Evolutionary conservation across 2,329 filamentous ascomycete genomes (phyloP).

Genomic region (Arachnomyces sp.): DNA sequence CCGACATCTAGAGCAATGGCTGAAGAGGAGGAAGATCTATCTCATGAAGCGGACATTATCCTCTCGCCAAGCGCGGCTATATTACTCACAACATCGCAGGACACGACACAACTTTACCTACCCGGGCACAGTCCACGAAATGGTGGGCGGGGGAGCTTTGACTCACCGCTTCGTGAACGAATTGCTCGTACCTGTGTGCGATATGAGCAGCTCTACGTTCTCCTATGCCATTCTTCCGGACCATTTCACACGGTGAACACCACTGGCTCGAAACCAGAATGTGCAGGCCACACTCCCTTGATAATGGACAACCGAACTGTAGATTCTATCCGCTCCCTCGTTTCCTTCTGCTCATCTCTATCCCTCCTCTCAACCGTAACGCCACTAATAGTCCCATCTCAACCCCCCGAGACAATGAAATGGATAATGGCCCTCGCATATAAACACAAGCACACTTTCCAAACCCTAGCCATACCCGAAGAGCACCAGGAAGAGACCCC

Average conservation of each 20-base stretch:
- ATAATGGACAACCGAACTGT: conserved; percentile 10
- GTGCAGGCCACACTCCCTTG: conserved; percentile 9
- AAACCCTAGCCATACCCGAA: conserved; percentile 7
- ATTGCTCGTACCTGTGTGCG: conserved; percentile 46
- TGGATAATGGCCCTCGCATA: conserved; percentile 50
- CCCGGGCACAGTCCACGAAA: conserved; percentile 47
- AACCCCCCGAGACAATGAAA: conserved; percentile 38
- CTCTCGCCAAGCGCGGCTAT: conserved; percentile 62
- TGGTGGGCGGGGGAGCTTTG: conserved; percentile 8
- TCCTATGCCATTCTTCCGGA: conserved; percentile 58
- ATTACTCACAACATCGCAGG: conserved; percentile 61
- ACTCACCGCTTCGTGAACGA: conserved; percentile 46
- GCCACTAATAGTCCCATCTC: conserved; percentile 6
- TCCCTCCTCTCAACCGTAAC: conserved; percentile 4
- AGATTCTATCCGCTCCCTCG: conserved; percentile 14
- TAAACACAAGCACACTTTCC: conserved; percentile 37
- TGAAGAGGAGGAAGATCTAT: neutral
- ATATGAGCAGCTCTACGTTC: conserved; percentile 60
- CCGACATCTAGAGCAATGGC: neutral
- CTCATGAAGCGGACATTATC: conserved; percentile 54
- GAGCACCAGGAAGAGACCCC: conserved; percentile 47
- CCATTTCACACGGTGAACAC: conserved; percentile 7
- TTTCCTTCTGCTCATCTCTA: conserved; percentile 19
- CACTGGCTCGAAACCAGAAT: too few relatives aligned
- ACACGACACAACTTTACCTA: conserved; percentile 61